Percentiles rank a stretch among this genome's conserved stretches.
Conservation (phyloP, 306 rosid genomes). For the Quercus berberidifolia region DNA sequence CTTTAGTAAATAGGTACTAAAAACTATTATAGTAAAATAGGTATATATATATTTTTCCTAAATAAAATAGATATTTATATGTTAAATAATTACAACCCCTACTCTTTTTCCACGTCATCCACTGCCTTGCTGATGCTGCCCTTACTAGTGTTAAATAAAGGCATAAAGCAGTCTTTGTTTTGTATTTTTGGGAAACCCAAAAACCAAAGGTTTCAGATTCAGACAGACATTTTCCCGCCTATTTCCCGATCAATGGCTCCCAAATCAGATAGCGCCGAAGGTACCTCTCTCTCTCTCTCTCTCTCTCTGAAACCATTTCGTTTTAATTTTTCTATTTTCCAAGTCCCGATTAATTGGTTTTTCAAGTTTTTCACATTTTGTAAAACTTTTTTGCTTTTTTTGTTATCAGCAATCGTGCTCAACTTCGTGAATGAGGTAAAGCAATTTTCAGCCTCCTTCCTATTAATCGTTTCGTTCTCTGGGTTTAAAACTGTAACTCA, state of each 20-base stretch:
- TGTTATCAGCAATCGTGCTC: conserved; percentile 72
- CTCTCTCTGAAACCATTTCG: not conserved
- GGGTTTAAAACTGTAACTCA: not conserved
- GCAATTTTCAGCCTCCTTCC: not conserved
- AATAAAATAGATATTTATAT: too few species aligned
- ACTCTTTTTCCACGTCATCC: too few species aligned
- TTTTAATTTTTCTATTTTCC: not conserved
- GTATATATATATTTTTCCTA: too few species aligned
- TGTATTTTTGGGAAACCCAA: not conserved
- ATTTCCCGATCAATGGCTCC: conserved; percentile 73
- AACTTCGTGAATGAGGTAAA: conserved; percentile 80
- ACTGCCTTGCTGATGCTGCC: too few species aligned
- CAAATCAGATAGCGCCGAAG: conserved; percentile 70
- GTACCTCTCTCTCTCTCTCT: conserved; percentile 24
- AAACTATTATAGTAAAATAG: too few species aligned
- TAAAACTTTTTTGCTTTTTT: too few species aligned
- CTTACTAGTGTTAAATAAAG: too few species aligned
- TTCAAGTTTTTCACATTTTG: conserved; percentile 3
- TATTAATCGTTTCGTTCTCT: not conserved
- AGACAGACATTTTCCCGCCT: conserved; percentile 53
- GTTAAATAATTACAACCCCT: too few species aligned
- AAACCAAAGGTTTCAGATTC: not conserved
- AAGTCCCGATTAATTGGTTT: not conserved
- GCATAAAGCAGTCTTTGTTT: not conserved
- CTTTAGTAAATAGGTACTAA: too few species aligned